Evolutionary conservation across 257 asterid species (phyloP).

Genomic region (Eucommia ulmoides): DNA sequence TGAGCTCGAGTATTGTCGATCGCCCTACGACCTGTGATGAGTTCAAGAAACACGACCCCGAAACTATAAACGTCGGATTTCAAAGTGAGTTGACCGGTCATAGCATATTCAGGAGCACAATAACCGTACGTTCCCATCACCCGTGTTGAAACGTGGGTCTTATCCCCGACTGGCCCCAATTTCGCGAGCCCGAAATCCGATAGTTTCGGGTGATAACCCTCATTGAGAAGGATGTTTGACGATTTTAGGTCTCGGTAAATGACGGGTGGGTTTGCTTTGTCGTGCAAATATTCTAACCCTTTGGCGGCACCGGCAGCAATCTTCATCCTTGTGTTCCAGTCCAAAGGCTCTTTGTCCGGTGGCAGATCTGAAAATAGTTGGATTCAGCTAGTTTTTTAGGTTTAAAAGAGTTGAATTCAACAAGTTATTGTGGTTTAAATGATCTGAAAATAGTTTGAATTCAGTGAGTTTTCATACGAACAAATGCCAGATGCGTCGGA

Average conservation of each 20-base stretch:
- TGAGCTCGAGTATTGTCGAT: constrained; percentile 49
- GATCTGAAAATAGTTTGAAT: background rate
- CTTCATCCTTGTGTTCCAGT: constrained; percentile 93
- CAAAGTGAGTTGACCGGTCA: constrained; percentile 90
- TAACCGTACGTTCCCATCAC: constrained; percentile 96
- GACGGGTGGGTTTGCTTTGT: constrained; percentile 84
- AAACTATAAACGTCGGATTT: constrained; percentile 81
- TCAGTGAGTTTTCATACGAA: too few relatives aligned
- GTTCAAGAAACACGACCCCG: constrained; percentile 85
- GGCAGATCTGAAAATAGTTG: constrained; percentile 54
- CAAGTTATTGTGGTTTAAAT: too few relatives aligned
- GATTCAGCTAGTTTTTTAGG: too few relatives aligned
- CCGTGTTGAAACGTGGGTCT: constrained; percentile 85
- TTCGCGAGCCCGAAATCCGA: constrained; percentile 94
- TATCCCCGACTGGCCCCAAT: constrained; percentile 86
- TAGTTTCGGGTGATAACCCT: constrained; percentile 63
- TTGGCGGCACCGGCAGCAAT: constrained; percentile 92
- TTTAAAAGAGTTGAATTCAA: too few relatives aligned
- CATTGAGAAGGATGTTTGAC: constrained; percentile 79
- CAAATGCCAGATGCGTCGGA: too few relatives aligned
- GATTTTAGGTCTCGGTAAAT: constrained; percentile 81
- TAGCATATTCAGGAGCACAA: constrained; percentile 94
- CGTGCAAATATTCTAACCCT: constrained; percentile 82
- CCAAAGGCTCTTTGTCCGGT: constrained; percentile 59
- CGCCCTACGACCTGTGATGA: constrained; percentile 85